Conservation (phyloP, 2,329 filamentous ascomycete species). For the Penicillium frequentans region DNA sequence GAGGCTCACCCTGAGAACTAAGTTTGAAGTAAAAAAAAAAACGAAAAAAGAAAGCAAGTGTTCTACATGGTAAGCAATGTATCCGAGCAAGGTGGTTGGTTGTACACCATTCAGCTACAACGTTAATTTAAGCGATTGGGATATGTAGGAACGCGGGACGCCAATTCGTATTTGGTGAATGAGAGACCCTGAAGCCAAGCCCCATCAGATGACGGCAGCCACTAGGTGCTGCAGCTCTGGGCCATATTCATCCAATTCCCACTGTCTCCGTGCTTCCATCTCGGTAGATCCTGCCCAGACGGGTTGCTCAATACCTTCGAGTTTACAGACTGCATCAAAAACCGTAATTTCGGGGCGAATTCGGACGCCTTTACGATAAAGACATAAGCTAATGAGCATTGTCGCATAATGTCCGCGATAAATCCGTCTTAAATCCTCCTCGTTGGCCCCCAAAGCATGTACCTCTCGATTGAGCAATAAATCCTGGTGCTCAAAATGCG, state of each 20-base stretch:
- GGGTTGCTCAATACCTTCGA: neutral
- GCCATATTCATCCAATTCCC: neutral
- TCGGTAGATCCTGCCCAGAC: neutral
- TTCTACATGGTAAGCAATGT: neutral
- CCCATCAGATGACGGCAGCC: neutral
- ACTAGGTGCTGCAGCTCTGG: neutral
- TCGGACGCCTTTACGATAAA: neutral
- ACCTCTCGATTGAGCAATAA: neutral
- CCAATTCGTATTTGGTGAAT: neutral
- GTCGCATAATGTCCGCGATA: neutral
- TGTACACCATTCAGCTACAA: neutral
- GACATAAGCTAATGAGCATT: neutral
- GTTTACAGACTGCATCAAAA: neutral
- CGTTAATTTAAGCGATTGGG: neutral
- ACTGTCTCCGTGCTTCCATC: neutral
- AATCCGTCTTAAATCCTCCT: neutral
- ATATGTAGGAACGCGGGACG: neutral
- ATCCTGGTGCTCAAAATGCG: neutral
- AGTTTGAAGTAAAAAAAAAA: neutral
- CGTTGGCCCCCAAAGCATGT: neutral
- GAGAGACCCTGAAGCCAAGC: neutral
- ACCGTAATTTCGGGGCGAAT: neutral
- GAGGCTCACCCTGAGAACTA: neutral
- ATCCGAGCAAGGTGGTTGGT: neutral
- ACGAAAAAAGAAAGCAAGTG: neutral